Conservation (phyloP, 768 basidiomycete species). For the Sistotremastrum suecicum region DNA sequence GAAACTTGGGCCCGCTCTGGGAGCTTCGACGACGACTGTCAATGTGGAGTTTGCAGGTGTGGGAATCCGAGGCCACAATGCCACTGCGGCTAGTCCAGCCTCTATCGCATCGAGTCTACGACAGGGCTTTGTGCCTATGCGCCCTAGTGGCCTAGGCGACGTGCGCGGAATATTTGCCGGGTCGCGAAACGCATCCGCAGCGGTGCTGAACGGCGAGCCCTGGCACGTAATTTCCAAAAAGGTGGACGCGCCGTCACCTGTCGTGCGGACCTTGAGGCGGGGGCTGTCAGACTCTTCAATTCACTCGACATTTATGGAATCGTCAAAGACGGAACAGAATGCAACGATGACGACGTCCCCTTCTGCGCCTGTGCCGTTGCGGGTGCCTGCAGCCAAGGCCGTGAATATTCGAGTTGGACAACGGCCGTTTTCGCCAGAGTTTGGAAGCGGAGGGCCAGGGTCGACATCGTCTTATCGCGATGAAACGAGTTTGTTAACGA, state of each 20-base stretch:
- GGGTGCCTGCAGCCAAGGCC: too few species aligned
- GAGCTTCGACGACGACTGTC: constrained; percentile 82
- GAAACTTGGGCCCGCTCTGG: constrained; percentile 73
- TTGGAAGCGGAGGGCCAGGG: too few species aligned
- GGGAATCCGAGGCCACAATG: constrained; percentile 26
- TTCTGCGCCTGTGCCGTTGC: too few species aligned
- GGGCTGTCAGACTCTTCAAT: constrained; percentile 90
- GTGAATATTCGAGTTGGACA: too few species aligned
- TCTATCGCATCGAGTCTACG: too few species aligned
- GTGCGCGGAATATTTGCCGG: too few species aligned
- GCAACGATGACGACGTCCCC: neutral
- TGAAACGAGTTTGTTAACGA: too few species aligned
- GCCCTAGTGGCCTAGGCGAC: too few species aligned
- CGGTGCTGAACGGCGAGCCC: constrained; percentile 13
- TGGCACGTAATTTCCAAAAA: constrained; percentile 5
- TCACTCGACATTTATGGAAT: constrained; percentile 60
- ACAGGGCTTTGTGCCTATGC: too few species aligned
- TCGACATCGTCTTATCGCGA: neutral
- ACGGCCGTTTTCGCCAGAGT: too few species aligned
- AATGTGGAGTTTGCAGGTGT: constrained; percentile 89
- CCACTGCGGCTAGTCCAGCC: too few species aligned
- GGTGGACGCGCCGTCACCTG: constrained; percentile 25
- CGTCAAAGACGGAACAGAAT: constrained; percentile 8
- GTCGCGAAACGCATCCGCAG: constrained; percentile 1
- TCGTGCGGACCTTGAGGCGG: constrained; percentile 56